These are phyloP conservation scores for Cytospora mali DNA, from an alignment of 2,329 filamentous ascomycete species.

Conservation along the genomic window DNA sequence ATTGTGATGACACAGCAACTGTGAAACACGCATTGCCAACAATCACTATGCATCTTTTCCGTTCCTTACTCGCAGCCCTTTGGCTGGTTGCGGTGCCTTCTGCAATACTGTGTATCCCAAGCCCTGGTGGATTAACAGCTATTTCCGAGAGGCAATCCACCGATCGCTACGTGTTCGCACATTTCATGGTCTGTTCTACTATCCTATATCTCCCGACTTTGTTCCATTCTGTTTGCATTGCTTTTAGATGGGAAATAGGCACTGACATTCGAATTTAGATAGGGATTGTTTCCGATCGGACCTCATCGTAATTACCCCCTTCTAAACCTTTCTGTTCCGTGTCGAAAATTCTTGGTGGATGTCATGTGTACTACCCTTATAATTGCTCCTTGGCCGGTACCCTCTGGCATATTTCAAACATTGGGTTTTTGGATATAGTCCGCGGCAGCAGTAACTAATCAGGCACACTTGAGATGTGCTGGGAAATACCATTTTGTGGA, in stretches of 20 bases:
- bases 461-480: neutral
- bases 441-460: neutral
- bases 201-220: neutral
- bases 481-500: neutral
- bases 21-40: neutral
- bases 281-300: neutral
- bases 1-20: neutral
- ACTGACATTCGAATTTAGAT: neutral
- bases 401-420: too few species aligned
- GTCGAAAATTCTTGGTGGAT: too few species aligned
- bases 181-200: neutral
- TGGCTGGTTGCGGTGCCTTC: neutral
- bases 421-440: too few species aligned
- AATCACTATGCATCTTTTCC: neutral
- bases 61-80: neutral
- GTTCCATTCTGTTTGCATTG: neutral
- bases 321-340: too few species aligned
- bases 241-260: neutral
- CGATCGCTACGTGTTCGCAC: neutral
- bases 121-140: neutral
- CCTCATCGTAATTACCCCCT: neutral
- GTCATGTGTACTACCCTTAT: too few species aligned
- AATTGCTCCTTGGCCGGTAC: too few species aligned
- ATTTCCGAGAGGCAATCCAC: neutral
- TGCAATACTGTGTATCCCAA: neutral